These are phyloP conservation scores for Ophiorrhiza pumila DNA, from an alignment of 257 asterid genomes.

Conservation along the genomic window DNA sequence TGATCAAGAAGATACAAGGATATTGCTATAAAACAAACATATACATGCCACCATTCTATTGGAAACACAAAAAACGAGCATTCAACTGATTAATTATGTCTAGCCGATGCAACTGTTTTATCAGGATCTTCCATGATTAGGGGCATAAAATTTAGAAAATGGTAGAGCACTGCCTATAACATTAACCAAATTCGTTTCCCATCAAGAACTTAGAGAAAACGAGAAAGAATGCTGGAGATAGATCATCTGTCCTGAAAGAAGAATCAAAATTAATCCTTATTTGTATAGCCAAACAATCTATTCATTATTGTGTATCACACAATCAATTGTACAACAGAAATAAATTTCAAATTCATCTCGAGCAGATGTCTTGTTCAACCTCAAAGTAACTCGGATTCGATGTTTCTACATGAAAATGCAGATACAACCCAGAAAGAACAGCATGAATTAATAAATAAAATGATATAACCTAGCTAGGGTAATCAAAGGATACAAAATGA, in stretches of 20 bases:
- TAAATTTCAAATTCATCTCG: not conserved
- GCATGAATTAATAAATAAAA: not conserved
- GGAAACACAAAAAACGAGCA: not conserved
- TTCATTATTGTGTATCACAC: not conserved
- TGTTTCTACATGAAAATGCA: not conserved
- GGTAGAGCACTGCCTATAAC: constrained; percentile 14
- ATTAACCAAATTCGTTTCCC: constrained; percentile 14
- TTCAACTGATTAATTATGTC: too few species aligned
- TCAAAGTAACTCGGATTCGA: not conserved
- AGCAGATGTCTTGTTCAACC: not conserved
- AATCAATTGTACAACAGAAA: too few species aligned
- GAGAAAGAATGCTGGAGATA: constrained; percentile 20
- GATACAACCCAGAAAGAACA: not conserved
- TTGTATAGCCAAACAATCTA: not conserved
- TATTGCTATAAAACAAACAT: too few species aligned
- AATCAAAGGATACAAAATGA: not conserved
- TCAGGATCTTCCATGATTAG: constrained; percentile 11
- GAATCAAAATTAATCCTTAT: not conserved
- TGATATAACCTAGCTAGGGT: not conserved
- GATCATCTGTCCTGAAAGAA: constrained; percentile 16
- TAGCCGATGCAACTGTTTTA: too few species aligned
- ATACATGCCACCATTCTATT: not conserved
- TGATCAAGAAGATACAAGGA: too few species aligned
- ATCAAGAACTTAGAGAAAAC: constrained; percentile 21
- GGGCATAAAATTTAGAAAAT: constrained; percentile 1